Evolutionary conservation across 352 stramenopile genomes (phyloP).

Genomic region (Phytophthora brassicae): DNA sequence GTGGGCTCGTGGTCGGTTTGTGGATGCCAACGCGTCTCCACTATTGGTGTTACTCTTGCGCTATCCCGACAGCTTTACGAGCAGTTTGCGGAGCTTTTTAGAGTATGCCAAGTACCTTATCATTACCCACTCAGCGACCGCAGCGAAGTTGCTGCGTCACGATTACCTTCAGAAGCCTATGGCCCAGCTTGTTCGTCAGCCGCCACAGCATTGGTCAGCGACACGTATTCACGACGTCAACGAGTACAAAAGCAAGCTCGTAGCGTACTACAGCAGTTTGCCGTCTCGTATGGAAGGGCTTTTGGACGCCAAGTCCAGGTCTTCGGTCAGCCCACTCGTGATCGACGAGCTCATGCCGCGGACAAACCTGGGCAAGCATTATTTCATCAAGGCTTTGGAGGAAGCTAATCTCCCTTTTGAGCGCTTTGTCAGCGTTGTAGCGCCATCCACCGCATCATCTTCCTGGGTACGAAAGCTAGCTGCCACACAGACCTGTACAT

Average conservation of each 20-base stretch:
- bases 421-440: slow-evolving; percentile 68
- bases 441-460: slow-evolving; percentile 47
- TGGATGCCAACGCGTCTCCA: slow-evolving; percentile 31
- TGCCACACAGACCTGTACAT: slow-evolving; percentile 47
- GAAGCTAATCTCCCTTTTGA: slow-evolving; percentile 49
- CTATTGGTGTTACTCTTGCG: slow-evolving; percentile 41
- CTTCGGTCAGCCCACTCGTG: slow-evolving; percentile 8
- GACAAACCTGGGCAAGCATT: slow-evolving; percentile 45
- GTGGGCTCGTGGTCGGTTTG: slow-evolving; percentile 46
- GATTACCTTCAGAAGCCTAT: slow-evolving; percentile 41
- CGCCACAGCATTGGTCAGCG: slow-evolving; percentile 12
- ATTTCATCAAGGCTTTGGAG: slow-evolving; percentile 50
- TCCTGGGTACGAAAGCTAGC: slow-evolving; percentile 68
- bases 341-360: slow-evolving; percentile 40
- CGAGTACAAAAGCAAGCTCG: slow-evolving; percentile 43
- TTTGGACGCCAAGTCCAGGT: slow-evolving; percentile 14
- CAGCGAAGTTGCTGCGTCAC: slow-evolving; percentile 53
- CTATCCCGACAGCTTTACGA: slow-evolving; percentile 34
- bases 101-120: slow-evolving; percentile 71
- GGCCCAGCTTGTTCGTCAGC: slow-evolving; percentile 9
- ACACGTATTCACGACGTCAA: slow-evolving; percentile 31
- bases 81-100: slow-evolving; percentile 53
- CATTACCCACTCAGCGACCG: slow-evolving; percentile 38
- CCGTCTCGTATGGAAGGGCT: slow-evolving; percentile 20
- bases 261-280: slow-evolving; percentile 40